Conservation (phyloP, 768 basidiomycete species). For the Chalciporus chontae region DNA sequence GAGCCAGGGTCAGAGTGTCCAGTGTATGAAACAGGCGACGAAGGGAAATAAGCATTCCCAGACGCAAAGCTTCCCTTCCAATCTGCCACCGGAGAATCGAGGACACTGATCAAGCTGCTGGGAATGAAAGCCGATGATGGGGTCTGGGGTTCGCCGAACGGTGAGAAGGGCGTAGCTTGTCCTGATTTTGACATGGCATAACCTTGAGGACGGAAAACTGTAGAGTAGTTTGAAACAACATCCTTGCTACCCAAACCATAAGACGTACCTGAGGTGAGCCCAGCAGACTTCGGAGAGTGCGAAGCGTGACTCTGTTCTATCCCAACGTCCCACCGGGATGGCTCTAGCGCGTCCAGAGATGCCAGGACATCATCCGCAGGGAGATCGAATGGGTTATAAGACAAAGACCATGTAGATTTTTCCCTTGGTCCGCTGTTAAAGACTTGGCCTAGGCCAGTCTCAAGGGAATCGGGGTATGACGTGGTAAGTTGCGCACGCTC, state of each 20-base stretch:
- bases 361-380: conserved; percentile 17
- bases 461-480: conserved; percentile 29
- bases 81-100: conserved; percentile 54
- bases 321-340: conserved; percentile 5
- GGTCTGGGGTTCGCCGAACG: conserved; percentile 44
- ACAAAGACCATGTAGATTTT: conserved; percentile 19
- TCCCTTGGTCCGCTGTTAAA: conserved; percentile 15
- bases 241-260: conserved; percentile 21
- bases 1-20: conserved; percentile 28
- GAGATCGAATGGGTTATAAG: conserved; percentile 32
- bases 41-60: conserved; percentile 26
- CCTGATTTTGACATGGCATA: conserved; percentile 30
- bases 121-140: conserved; percentile 53
- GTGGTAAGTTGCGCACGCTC: conserved; percentile 51
- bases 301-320: conserved; percentile 13
- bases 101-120: conserved; percentile 42
- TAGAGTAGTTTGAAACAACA: conserved; percentile 8
- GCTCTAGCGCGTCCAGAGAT: conserved; percentile 14
- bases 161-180: conserved; percentile 42
- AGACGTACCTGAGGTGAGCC: conserved; percentile 30
- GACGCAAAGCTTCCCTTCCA: conserved; percentile 37
- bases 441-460: conserved; percentile 6
- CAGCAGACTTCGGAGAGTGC: conserved; percentile 27
- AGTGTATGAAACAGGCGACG: conserved; percentile 42
- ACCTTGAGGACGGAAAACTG: conserved; percentile 33